phyloP scores from a whole-genome alignment of 495 filamentous ascomycete genomes.

The Hyphodiscus hymeniophilus region DNA sequence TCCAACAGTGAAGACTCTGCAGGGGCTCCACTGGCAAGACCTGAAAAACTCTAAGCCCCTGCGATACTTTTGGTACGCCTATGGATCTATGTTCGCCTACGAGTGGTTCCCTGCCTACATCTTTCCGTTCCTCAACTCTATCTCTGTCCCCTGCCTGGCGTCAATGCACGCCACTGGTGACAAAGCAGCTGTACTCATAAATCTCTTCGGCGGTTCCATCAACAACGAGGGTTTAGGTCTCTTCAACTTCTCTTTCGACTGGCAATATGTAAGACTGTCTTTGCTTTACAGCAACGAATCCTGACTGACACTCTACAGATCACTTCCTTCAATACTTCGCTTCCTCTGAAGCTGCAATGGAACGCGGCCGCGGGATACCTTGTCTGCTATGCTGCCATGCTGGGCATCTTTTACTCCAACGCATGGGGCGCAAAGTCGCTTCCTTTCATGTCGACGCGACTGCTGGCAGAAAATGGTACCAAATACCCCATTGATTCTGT shows the following conservation, averaged over 20 bases:
- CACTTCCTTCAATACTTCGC: slow-evolving; percentile 11
- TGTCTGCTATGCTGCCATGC: slow-evolving; percentile 7
- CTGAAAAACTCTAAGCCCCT: slow-evolving; percentile 30
- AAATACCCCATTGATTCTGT: slow-evolving; percentile 34
- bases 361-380: slow-evolving; percentile 3
- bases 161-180: slow-evolving; percentile 28
- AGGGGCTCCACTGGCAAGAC: slow-evolving; percentile 26
- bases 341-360: slow-evolving; percentile 10
- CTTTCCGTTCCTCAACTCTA: slow-evolving; percentile 42
- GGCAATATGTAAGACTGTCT: slow-evolving; percentile 35
- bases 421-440: slow-evolving; percentile 38
- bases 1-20: slow-evolving; percentile 33
- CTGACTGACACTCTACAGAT: slow-evolving; percentile 4
- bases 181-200: slow-evolving; percentile 39
- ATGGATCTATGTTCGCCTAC: slow-evolving; percentile 34
- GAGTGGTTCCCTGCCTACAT: slow-evolving; percentile 50
- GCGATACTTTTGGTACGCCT: slow-evolving; percentile 32
- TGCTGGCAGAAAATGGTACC: slow-evolving; percentile 31
- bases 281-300: not conserved
- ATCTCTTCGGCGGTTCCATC: slow-evolving; percentile 45
- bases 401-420: slow-evolving; percentile 34
- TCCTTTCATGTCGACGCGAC: slow-evolving; percentile 40
- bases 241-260: slow-evolving; percentile 35
- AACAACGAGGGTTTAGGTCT: slow-evolving; percentile 39
- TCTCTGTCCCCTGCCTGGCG: slow-evolving; percentile 50